Percentiles rank a stretch among this genome's conserved stretches.
phyloP scores from a whole-genome alignment of 2,329 filamentous ascomycete genomes.

The Diaporthe ilicicola region DNA sequence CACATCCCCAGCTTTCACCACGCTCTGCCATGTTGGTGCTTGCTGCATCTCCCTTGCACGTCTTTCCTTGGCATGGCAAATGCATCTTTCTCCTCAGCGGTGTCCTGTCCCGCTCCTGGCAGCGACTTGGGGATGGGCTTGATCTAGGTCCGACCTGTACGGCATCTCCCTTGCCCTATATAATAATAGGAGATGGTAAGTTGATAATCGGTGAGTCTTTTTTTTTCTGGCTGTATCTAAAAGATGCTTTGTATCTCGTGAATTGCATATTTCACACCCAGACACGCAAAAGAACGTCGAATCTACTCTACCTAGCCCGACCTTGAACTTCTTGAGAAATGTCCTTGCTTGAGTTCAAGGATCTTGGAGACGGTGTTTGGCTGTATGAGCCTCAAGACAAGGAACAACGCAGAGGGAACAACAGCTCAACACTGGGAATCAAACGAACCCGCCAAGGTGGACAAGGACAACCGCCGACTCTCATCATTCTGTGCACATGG shows the following conservation, averaged over 20 bases:
- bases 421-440: background rate
- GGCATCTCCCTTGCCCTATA: background rate
- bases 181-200: background rate
- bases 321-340: background rate
- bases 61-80: slow-evolving; percentile 5
- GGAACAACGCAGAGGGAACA: too few species aligned
- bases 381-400: slow-evolving; percentile 11
- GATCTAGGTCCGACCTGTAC: background rate
- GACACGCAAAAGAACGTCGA: too few species aligned
- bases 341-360: slow-evolving; percentile 13
- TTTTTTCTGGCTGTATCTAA: background rate
- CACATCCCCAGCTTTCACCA: background rate
- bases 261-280: background rate
- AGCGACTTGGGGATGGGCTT: background rate
- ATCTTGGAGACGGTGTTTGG: slow-evolving; percentile 13
- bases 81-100: background rate
- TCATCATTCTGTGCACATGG: slow-evolving; percentile 32
- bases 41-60: slow-evolving; percentile 4
- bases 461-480: slow-evolving; percentile 2
- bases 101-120: background rate
- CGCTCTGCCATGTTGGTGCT: background rate
- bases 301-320: background rate
- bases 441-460: too few species aligned
- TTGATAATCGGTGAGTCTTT: background rate
- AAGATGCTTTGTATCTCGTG: background rate